Conservation (phyloP, 768 basidiomycete genomes). For the Naematelia aurantialba region DNA sequence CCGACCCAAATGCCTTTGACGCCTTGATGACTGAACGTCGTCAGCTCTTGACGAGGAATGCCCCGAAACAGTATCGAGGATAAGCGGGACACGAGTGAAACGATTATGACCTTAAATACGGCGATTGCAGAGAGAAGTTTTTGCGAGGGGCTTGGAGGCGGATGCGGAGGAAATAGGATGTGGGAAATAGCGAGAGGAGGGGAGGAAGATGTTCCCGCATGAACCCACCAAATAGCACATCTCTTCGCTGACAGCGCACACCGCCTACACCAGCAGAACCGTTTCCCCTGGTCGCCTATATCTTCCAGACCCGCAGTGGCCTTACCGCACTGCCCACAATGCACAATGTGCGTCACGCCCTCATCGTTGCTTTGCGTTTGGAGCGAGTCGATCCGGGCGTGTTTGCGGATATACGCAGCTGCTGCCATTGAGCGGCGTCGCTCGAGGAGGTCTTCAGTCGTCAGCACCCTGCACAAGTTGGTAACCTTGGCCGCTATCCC, state of each 20-base stretch:
- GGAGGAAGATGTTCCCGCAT: neutral
- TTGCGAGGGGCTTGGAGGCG: too few relatives aligned
- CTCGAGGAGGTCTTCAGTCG: constrained; percentile 33
- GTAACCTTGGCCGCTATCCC: too few relatives aligned
- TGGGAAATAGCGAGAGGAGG: neutral
- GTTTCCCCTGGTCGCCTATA: constrained; percentile 25
- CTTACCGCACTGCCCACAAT: constrained; percentile 32
- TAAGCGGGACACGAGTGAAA: too few relatives aligned
- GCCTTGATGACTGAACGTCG: constrained; percentile 18
- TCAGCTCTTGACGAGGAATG: neutral
- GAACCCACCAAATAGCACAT: constrained; percentile 34
- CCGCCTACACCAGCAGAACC: constrained; percentile 40
- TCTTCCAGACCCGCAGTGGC: constrained; percentile 38
- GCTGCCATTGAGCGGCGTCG: constrained; percentile 20
- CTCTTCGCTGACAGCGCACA: constrained; percentile 31
- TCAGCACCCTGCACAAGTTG: neutral
- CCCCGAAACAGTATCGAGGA: neutral
- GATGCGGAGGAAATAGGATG: neutral
- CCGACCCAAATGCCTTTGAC: constrained; percentile 38
- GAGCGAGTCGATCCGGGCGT: constrained; percentile 23
- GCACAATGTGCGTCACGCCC: constrained; percentile 36
- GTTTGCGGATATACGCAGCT: constrained; percentile 31
- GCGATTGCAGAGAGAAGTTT: too few relatives aligned
- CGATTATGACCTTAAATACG: too few relatives aligned
- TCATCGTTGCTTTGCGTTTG: constrained; percentile 25